Evolutionary conservation across 2,329 filamentous ascomycete species (phyloP).

Genomic region (Pleochaeta shiraiana): DNA sequence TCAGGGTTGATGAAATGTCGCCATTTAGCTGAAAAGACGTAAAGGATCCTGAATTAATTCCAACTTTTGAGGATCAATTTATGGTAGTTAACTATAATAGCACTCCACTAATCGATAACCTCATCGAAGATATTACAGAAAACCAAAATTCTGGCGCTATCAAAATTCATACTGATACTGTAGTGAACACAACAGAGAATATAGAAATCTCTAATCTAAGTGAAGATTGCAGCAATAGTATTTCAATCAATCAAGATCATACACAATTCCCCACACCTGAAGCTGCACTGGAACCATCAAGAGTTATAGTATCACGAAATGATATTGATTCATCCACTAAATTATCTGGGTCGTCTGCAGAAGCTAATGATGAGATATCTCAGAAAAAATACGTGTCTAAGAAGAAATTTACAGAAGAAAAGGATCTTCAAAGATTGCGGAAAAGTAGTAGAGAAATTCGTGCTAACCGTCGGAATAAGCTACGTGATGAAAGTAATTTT

Average conservation of each 20-base stretch:
- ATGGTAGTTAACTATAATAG: background rate
- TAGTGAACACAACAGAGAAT: background rate
- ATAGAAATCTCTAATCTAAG: too few species aligned
- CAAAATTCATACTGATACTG: background rate
- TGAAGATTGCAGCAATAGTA: background rate
- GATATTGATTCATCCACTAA: background rate
- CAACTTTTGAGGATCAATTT: slow-evolving; percentile 3
- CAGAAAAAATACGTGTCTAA: background rate
- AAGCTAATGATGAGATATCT: background rate
- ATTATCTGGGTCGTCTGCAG: background rate
- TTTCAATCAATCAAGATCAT: background rate
- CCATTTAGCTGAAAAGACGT: background rate
- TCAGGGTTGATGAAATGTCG: slow-evolving; percentile 4
- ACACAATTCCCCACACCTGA: background rate
- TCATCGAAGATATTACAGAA: background rate
- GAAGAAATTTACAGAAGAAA: background rate
- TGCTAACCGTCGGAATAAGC: background rate
- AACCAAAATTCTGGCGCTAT: background rate
- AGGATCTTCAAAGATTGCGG: background rate
- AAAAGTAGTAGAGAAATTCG: background rate
- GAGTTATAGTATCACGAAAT: background rate
- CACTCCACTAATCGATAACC: background rate
- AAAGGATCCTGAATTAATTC: background rate
- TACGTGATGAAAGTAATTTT: background rate
- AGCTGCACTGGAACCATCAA: background rate